Evolutionary conservation across 75 land plant species (phyloP), one percentile per base, ranked within the genome.

Genomic region (Picea glauca): DNA sequence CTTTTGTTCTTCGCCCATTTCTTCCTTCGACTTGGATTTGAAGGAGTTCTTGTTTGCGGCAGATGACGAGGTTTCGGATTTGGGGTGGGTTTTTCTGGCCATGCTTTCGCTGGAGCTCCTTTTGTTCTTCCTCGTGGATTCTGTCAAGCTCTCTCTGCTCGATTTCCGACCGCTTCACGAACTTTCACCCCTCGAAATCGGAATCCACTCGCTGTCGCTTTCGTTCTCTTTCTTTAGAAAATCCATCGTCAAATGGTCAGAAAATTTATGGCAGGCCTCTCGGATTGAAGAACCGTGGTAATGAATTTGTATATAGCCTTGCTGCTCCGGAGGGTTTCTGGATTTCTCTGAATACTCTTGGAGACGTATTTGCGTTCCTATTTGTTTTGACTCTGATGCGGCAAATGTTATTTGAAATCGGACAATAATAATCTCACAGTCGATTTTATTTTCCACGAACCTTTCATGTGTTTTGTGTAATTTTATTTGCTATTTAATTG

Each of bases 111-210:
- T 79, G 72, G 80, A 79, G 74, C 75, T 86, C 89, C 35, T 74
- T 85, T 30, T 78, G 81, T 81, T 96, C 96, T 60, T 91, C 88
- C 61, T 90, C 90, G 68, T 94, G 92, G 33, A 90, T 87, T 82
- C 85, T 82, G 78, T 96, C 91, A 78, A 92, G 58, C 33, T 80
- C 75, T 78, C 80, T 92, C 83, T 96, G 87, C 66, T 93, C 94
- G 83, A 96, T 84, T 75, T 96, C 99, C 58, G 94, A 86, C 57
- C 94, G 87, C 65, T 85, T 87, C 84, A 96, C 83, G 79, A 87
- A 62, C 76, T 92, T 92, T 77, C 79, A 78, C 40, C 93, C 94
- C 18, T 91, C 91, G 79, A 87, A 87, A 46, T 92, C 94, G 73
- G 87, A 70, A 35, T 89, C 77, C 5, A 90, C 84, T 20, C 64